Evolutionary conservation across 257 asterid species (phyloP), one percentile per base, ranked within the genome.

Genomic region (Solanum bulbocastanum): DNA sequence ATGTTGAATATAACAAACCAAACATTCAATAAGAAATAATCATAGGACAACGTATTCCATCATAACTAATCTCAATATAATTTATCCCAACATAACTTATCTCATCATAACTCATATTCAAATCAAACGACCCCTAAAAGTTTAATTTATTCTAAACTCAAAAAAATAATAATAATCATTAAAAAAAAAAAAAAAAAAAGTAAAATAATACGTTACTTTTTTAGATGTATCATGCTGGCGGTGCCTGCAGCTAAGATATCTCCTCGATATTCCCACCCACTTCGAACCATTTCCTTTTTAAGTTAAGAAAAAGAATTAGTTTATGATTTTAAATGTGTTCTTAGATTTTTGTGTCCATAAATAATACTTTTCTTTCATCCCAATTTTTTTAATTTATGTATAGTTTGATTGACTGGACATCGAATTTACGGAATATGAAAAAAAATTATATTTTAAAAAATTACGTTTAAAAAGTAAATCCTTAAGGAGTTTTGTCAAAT

Each of bases 191-290:
- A 49, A 14, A 15, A 14, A 49, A 15, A 49, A 1, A 56, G 65
- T 20, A 56, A 56, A 1, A 18, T 56, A 56, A 7, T 56, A 56
- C 65, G 65, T 56, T 56, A 56, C 65, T 20, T 56, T 42, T 52
- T 56, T 56, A 6, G 65, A 20, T 36, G 11, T 84, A 82, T 65
- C 83, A 86, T 33, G 87, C 78, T 46, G 88, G 82, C 74, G 90
- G 89, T 87, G 91, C 88, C 75, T 83, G 72, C 62, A 13, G 89
- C 82, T 27, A 23, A 23, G 78, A 90, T 87, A 88, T 88, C 91
- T 84, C 90, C 83, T 90, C 87, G 90, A n/a, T 72, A 15, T 90
- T 83, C 86, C 86, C 69, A 49, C 44, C 86, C 32, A 82, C 69
- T 10, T 49, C 71, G 20, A 32, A 32, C 37, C 32, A 30, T 82